Evolutionary conservation across 2,329 filamentous ascomycete genomes (phyloP).

Genomic region (Blumeria graminis): DNA sequence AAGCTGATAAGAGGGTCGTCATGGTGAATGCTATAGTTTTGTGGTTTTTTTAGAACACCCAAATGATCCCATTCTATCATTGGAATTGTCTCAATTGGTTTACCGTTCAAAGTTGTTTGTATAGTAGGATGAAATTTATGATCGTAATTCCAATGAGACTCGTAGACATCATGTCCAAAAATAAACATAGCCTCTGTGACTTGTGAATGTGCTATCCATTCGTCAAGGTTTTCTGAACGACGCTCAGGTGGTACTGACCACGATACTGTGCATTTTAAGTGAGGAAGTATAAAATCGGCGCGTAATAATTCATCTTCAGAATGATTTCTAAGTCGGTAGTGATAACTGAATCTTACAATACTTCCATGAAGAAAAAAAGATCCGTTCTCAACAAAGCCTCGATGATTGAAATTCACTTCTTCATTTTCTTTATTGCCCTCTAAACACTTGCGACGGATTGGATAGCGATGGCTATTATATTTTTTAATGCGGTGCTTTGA

Average conservation of each 20-base stretch:
- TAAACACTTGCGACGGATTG: conserved; percentile 22
- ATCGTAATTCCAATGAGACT: conserved; percentile 24
- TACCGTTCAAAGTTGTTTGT: conserved; percentile 24
- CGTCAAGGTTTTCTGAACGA: conserved; percentile 25
- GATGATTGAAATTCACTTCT: conserved; percentile 25
- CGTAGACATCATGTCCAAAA: conserved; percentile 25
- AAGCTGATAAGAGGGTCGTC: conserved; percentile 28
- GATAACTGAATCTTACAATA: conserved; percentile 27
- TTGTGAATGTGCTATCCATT: conserved; percentile 28
- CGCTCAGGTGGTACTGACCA: conserved; percentile 27
- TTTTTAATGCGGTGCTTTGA: conserved; percentile 6
- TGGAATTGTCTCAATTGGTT: conserved; percentile 25
- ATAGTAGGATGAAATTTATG: conserved; percentile 24
- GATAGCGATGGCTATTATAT: conserved; percentile 16
- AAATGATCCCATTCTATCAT: conserved; percentile 26
- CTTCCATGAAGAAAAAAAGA: conserved; percentile 28
- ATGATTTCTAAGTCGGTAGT: conserved; percentile 27
- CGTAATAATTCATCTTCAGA: conserved; percentile 30
- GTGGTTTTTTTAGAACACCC: conserved; percentile 20
- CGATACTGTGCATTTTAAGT: conserved; percentile 27
- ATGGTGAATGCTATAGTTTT: conserved; percentile 19
- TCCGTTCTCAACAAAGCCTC: conserved; percentile 26
- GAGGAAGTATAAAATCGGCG: conserved; percentile 27
- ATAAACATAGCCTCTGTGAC: conserved; percentile 30
- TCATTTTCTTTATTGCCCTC: conserved; percentile 21